Percentiles rank a stretch among this genome's conserved stretches.
Evolutionary conservation across 345 rosid species (phyloP).

Genomic region (Cochlearia excelsa): DNA sequence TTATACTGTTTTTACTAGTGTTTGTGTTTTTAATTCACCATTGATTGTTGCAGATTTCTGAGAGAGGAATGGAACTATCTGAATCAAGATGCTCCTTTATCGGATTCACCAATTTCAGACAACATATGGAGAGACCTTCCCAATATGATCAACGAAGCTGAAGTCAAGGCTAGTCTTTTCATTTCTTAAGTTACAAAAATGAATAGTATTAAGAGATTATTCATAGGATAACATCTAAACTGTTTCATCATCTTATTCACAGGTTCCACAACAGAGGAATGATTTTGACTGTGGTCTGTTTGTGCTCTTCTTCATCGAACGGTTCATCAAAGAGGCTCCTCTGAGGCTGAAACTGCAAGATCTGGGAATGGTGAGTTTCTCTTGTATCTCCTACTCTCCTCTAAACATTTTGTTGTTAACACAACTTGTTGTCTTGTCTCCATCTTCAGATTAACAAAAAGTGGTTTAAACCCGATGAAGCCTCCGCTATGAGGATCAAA

Average conservation of each 20-base stretch:
- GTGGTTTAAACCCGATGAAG: conserved; percentile 87
- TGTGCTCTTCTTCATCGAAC: conserved; percentile 74
- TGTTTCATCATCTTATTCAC: not conserved
- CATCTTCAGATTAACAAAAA: conserved; percentile 62
- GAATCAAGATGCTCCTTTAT: conserved; percentile 47
- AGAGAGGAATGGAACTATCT: conserved; percentile 77
- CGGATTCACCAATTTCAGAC: conserved; percentile 60
- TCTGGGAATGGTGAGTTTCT: conserved; percentile 61
- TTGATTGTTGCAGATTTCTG: conserved; percentile 45
- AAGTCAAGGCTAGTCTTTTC: conserved; percentile 45
- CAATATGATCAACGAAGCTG: conserved; percentile 46
- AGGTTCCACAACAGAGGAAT: conserved; percentile 96
- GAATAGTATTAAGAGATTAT: too few relatives aligned
- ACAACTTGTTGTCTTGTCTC: not conserved
- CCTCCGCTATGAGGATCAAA: conserved; percentile 69
- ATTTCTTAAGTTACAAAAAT: not conserved
- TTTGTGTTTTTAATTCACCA: not conserved
- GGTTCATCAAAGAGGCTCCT: conserved; percentile 78
- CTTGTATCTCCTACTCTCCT: not conserved
- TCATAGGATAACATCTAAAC: not conserved
- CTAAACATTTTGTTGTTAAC: conserved; percentile 6
- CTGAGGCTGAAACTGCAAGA: conserved; percentile 66
- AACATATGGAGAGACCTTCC: conserved; percentile 65
- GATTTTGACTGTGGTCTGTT: conserved; percentile 93
- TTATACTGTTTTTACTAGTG: not conserved